phyloP scores from a whole-genome alignment of 495 filamentous ascomycete genomes.

The Zalerion maritima region DNA sequence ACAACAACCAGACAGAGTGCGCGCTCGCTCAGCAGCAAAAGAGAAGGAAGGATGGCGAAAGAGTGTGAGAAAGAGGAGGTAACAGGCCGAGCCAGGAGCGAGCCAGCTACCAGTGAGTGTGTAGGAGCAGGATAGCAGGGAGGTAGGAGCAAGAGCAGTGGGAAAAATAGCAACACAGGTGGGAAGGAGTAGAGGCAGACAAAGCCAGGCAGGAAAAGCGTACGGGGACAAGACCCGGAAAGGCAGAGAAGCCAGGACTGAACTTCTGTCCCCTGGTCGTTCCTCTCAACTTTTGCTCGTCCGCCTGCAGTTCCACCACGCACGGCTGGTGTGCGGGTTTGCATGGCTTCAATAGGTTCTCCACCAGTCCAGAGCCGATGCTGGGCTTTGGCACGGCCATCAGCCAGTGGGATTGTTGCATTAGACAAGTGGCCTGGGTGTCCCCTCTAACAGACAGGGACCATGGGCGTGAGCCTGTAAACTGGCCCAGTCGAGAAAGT shows the following conservation, averaged over 20 bases:
- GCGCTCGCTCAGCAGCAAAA: constrained; percentile 7
- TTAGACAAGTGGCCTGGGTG: constrained; percentile 9
- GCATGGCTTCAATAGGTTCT: too few species aligned
- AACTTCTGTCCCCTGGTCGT: constrained; percentile 9
- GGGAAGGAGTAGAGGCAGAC: constrained; percentile 2
- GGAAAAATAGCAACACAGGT: constrained; percentile 4
- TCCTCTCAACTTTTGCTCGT: constrained; percentile 7
- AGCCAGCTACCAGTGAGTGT: constrained; percentile 1
- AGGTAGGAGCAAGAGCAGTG: constrained; percentile 11
- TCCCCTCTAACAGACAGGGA: too few species aligned
- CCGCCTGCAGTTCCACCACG: constrained; percentile 3
- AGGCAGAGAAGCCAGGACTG: constrained; percentile 7
- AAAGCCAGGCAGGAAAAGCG: constrained; percentile 8
- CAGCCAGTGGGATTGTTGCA: constrained; percentile 6
- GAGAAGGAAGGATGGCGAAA: too few species aligned
- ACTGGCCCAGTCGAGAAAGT: too few species aligned
- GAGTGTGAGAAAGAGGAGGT: constrained; percentile 2
- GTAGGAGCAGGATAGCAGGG: constrained; percentile 6
- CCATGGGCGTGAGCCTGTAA: too few species aligned
- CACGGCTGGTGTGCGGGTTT: too few species aligned
- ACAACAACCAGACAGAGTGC: constrained; percentile 6
- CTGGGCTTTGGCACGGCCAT: too few species aligned
- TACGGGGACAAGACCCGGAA: constrained; percentile 9
- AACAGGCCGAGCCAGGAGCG: constrained; percentile 2
- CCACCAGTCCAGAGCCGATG: too few species aligned